Base-by-base conservation (phyloP, 2,329 filamentous ascomycete species). In the Eurotiales sp. region DNA sequence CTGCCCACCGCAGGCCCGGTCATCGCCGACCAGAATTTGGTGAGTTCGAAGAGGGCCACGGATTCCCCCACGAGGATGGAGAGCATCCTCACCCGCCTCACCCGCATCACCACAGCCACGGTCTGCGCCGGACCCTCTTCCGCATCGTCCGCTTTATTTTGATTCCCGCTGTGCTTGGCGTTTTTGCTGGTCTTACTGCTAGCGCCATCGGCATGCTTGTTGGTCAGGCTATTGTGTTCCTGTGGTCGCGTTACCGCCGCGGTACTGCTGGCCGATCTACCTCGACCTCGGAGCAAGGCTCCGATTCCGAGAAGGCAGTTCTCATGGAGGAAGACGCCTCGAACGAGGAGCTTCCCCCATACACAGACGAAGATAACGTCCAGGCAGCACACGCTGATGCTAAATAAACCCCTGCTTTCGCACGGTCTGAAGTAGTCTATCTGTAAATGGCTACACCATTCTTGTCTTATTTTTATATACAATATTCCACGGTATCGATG, bases 121-220 rank as follows among this genome's bases (percentile, higher is more conserved):
- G 64, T 36, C 69, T 73, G 57, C 61, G 68, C 14, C 69, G 65
- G 53, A 67, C 69, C n/a, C 60, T 71, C 54, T 66, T 66, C 49
- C 68, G 65, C 21, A 62, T 72, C 17, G 58, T 77, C 21, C 71
- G 69, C 37, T 70, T 74, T 56, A 70, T 76, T 27, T 56, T 77
- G 42, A 61, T 77, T 43, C 74, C 74, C 3, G 71, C 72, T 25
- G 57, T 74, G n/a, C 58, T 76, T 5, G 75, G 75, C 37, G 64
- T 77, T 27, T 60, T 74, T 22, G 72, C 73, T 23, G 74, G 73
- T 51, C 58, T 77, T 49, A 64, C 69, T 39, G 73, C 74, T 23
- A 73, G 70, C 53, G 71, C 70, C 8, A 56, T 77, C 39, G 74
- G 73, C 42, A 73, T 76, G 70, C 59, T 77, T n/a, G 64, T 76